phyloP scores from a whole-genome alignment of 75 land plant species.

The Selaginella tamariscina region DNA sequence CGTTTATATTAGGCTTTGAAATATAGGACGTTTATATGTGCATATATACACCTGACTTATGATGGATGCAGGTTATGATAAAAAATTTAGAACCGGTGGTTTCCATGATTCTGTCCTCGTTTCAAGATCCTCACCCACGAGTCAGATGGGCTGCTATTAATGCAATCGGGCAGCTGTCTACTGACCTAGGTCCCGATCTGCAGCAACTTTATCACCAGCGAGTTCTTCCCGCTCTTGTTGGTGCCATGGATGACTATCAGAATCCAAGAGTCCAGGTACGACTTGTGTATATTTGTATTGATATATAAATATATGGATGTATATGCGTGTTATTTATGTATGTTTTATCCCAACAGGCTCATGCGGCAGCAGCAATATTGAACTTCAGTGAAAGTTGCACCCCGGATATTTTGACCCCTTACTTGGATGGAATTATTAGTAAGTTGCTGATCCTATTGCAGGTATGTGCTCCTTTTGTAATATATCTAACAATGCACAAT shows the following conservation, averaged over 20 bases:
- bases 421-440: conserved; percentile 83
- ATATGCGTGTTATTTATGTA: neutral
- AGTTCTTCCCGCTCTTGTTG: conserved; percentile 78
- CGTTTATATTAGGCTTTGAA: conserved; percentile 3
- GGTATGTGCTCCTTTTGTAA: conserved; percentile 28
- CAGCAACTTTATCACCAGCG: conserved; percentile 71
- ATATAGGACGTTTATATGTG: no score
- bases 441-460: conserved; percentile 90
- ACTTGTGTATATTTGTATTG: neutral
- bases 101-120: conserved; percentile 72
- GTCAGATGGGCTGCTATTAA: conserved; percentile 99
- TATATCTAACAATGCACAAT: neutral
- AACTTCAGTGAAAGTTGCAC: conserved; percentile 95
- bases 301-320: neutral
- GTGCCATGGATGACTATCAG: conserved; percentile 96
- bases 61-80: conserved; percentile 59
- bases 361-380: conserved; percentile 95
- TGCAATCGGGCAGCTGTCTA: conserved; percentile 92
- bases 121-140: conserved; percentile 85
- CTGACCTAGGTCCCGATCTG: conserved; percentile 91
- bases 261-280: conserved; percentile 90
- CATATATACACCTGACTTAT: neutral
- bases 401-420: conserved; percentile 84
- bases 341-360: conserved; percentile 48
- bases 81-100: conserved; percentile 89